phyloP scores from a whole-genome alignment of 164 flowering plant species.

The Litsea cubeba region DNA sequence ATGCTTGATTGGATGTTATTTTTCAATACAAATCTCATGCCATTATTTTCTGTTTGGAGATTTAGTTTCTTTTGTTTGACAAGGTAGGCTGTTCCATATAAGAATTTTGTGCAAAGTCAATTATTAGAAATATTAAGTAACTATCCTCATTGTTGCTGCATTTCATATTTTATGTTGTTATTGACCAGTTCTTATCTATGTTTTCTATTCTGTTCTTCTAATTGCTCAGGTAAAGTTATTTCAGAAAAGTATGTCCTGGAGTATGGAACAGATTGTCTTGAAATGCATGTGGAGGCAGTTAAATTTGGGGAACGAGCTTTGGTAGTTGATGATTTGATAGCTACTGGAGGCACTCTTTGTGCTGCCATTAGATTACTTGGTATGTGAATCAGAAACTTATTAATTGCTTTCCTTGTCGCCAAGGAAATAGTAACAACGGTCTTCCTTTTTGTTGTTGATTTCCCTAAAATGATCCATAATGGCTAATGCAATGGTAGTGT shows the following conservation, averaged over 20 bases:
- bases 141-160: neutral
- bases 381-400: conserved; percentile 9
- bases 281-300: conserved; percentile 97
- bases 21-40: too few relatives aligned
- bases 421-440: too few relatives aligned
- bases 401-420: too few relatives aligned
- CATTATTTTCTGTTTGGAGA: too few relatives aligned
- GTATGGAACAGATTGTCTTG: conserved; percentile 91
- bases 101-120: neutral
- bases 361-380: conserved; percentile 85
- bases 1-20: too few relatives aligned
- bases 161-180: neutral
- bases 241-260: conserved; percentile 79
- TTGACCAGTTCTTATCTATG: neutral
- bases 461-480: too few relatives aligned
- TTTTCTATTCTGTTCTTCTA: neutral
- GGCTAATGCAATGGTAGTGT: too few relatives aligned
- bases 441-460: too few relatives aligned
- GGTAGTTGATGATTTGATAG: conserved; percentile 92
- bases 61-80: too few relatives aligned
- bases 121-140: too few relatives aligned
- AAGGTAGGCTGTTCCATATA: too few relatives aligned
- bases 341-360: conserved; percentile 89
- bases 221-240: conserved; percentile 64
- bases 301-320: conserved; percentile 71